Evolutionary conservation across 106 monocot species (phyloP).

Genomic region (Hemerocallis citrina): DNA sequence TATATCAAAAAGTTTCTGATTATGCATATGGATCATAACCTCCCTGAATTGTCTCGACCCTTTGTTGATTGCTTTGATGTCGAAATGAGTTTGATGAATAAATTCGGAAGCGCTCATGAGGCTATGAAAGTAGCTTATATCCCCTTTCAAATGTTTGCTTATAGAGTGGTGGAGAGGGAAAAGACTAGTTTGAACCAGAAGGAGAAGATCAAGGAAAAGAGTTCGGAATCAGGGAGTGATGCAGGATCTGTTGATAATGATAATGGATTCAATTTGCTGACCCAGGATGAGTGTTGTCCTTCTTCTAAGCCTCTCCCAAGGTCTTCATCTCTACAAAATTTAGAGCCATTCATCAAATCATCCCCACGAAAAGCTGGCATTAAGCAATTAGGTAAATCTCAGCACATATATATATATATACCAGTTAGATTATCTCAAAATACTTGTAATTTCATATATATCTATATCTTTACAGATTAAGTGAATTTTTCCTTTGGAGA

Average conservation of each 20-base stretch:
- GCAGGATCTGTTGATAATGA: slow-evolving; percentile 27
- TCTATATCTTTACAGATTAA: no score
- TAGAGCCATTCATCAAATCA: slow-evolving; percentile 6
- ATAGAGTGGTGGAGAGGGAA: slow-evolving; percentile 57
- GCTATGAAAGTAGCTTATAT: slow-evolving; percentile 13
- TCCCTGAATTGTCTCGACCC: slow-evolving; percentile 32
- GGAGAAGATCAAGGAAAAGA: slow-evolving; percentile 36
- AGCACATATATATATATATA: not conserved
- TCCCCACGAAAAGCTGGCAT: slow-evolving; percentile 15
- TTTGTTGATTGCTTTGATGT: slow-evolving; percentile 61
- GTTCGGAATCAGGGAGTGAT: slow-evolving; percentile 55
- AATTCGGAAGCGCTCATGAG: slow-evolving; percentile 24
- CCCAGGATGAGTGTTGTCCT: not conserved
- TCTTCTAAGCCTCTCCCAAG: not conserved
- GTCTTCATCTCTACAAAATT: slow-evolving; percentile 11
- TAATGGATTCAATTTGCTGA: not conserved
- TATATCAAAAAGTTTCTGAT: slow-evolving; percentile 71
- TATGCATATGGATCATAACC: slow-evolving; percentile 49
- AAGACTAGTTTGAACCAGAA: slow-evolving; percentile 9
- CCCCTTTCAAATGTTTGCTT: slow-evolving; percentile 61
- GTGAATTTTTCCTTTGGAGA: no score
- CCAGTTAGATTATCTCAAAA: no score
- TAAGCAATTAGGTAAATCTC: slow-evolving; percentile 24
- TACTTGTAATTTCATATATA: no score
- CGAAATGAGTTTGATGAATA: slow-evolving; percentile 47